Percentiles rank a stretch among this genome's conserved stretches.
phyloP scores from a whole-genome alignment of 2,329 filamentous ascomycete species.

The Westerdykella sp. region DNA sequence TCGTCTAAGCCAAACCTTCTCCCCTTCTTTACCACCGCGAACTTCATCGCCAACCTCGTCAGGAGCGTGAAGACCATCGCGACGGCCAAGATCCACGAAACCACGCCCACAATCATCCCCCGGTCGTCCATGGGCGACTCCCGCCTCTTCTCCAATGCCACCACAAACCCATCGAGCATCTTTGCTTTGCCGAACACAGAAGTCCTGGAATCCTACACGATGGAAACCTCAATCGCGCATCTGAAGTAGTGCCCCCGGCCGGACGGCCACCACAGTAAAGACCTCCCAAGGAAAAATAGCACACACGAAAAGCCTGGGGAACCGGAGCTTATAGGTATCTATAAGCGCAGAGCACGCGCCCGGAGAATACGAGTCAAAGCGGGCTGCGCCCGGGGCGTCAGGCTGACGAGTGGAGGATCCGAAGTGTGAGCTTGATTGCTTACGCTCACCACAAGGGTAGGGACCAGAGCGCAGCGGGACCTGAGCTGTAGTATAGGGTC shows the following conservation, averaged over 20 bases:
- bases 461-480: conserved; percentile 6
- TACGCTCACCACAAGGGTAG: conserved; percentile 11
- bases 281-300: conserved; percentile 6
- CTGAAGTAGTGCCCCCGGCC: conserved; percentile 15
- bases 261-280: conserved; percentile 13
- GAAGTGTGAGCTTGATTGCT: conserved; percentile 19
- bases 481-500: conserved; percentile 2
- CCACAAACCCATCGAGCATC: conserved; percentile 9
- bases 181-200: conserved; percentile 3
- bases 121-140: conserved; percentile 8
- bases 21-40: conserved; percentile 14
- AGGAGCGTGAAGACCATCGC: conserved; percentile 16
- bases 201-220: conserved; percentile 5
- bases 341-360: conserved; percentile 4
- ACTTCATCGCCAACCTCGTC: conserved; percentile 22
- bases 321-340: conserved; percentile 13
- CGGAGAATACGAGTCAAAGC: conserved; percentile 11
- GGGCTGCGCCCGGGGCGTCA: conserved; percentile 8
- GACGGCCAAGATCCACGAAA: conserved; percentile 25
- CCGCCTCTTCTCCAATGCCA: conserved; percentile 9
- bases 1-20: conserved; percentile 18
- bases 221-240: conserved; percentile 7
- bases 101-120: conserved; percentile 15
- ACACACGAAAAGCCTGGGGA: conserved; percentile 6
- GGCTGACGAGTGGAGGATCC: conserved; percentile 13